Percentiles rank a stretch among this genome's conserved stretches.
These are phyloP conservation scores for Aspergillus viridinutans DNA, from an alignment of 2,329 filamentous ascomycete species.

Conservation along the genomic window DNA sequence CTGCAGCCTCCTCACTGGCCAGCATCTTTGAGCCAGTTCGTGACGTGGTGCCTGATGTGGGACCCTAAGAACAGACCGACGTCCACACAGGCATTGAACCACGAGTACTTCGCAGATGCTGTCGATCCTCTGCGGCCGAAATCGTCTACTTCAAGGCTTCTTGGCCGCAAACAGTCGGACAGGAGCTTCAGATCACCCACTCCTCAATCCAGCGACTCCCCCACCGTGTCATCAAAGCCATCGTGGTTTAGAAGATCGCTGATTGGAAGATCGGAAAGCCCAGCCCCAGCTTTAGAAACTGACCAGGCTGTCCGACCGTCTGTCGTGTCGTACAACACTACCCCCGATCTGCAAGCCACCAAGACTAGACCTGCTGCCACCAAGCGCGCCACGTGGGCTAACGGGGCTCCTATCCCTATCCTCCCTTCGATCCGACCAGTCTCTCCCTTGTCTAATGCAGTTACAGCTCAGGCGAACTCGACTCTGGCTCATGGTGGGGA, in stretches of 20 bases:
- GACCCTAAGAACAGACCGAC: slow-evolving; percentile 89
- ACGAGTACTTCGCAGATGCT: slow-evolving; percentile 92
- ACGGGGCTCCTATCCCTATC: slow-evolving; percentile 87
- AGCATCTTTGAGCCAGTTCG: slow-evolving; percentile 78
- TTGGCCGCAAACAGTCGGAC: slow-evolving; percentile 88
- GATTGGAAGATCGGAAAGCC: slow-evolving; percentile 70
- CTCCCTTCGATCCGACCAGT: slow-evolving; percentile 91
- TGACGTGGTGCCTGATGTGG: slow-evolving; percentile 99
- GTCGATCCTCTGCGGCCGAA: slow-evolving; percentile 90
- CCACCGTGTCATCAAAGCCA: slow-evolving; percentile 69
- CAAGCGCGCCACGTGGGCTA: slow-evolving; percentile 93
- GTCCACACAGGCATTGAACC: slow-evolving; percentile 86
- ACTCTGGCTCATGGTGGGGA: slow-evolving; percentile 54
- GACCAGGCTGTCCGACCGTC: slow-evolving; percentile 37
- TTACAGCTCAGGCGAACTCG: slow-evolving; percentile 80
- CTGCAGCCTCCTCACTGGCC: slow-evolving; percentile 91
- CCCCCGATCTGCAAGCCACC: slow-evolving; percentile 41
- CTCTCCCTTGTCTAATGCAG: slow-evolving; percentile 90
- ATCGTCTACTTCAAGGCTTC: slow-evolving; percentile 75
- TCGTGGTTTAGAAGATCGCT: slow-evolving; percentile 98
- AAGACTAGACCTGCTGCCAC: slow-evolving; percentile 57
- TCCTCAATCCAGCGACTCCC: slow-evolving; percentile 58
- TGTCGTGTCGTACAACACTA: slow-evolving; percentile 39
- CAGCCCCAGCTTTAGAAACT: slow-evolving; percentile 53
- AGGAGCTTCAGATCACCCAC: slow-evolving; percentile 59